Conservation (phyloP, 768 basidiomycete genomes). For the Trametes cingulata region DNA sequence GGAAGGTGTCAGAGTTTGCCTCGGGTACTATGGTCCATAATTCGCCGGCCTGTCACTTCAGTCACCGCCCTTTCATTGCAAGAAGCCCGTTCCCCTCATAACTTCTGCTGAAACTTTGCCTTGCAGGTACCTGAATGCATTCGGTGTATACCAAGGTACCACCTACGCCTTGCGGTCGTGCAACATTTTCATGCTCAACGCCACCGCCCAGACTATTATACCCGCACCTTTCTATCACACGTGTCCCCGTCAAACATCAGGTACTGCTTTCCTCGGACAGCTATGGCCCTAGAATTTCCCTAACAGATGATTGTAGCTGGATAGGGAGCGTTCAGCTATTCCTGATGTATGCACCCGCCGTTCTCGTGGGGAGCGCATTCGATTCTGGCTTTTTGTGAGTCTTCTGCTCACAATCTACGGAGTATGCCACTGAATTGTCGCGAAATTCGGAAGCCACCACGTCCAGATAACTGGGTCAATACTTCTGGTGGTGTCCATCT, state of each 20-base stretch:
- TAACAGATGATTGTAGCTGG: slow-evolving; percentile 21
- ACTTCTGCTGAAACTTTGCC: background rate
- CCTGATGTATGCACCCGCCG: slow-evolving; percentile 26
- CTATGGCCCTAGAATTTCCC: background rate
- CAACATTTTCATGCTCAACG: background rate
- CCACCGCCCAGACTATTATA: slow-evolving; percentile 19
- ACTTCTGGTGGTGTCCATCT: slow-evolving; percentile 31
- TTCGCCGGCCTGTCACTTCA: no score
- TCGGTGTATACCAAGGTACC: slow-evolving; percentile 33
- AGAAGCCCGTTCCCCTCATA: background rate
- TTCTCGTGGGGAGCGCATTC: slow-evolving; percentile 26
- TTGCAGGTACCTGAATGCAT: slow-evolving; percentile 27
- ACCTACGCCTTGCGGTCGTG: background rate
- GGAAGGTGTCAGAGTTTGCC: no score
- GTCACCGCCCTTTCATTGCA: no score
- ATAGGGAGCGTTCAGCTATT: slow-evolving; percentile 31
- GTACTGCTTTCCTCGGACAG: background rate
- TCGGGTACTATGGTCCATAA: no score
- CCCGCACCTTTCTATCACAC: slow-evolving; percentile 21
- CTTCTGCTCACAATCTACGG: no score
- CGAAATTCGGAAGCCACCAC: slow-evolving; percentile 14
- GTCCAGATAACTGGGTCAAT: slow-evolving; percentile 22
- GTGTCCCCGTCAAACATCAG: slow-evolving; percentile 25
- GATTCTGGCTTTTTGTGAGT: slow-evolving; percentile 39
- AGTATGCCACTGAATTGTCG: no score